A percentile compares a stretch with the other conserved stretches of the same genome.
Evolutionary conservation across 2,329 filamentous ascomycete genomes (phyloP).

Genomic region (Purpureocillium lavendulum): DNA sequence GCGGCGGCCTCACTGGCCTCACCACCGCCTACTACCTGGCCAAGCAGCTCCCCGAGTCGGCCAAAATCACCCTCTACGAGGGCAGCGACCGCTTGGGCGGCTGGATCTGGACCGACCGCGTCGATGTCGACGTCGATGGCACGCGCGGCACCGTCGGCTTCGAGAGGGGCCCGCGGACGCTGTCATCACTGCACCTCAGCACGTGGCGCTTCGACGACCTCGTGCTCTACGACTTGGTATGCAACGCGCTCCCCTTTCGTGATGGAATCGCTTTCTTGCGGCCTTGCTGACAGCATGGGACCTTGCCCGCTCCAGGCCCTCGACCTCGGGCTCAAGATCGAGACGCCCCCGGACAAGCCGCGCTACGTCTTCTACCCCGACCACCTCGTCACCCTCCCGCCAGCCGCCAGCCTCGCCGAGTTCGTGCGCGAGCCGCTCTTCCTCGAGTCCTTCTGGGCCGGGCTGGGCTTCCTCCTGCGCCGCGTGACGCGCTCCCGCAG

Average conservation of each 20-base stretch:
- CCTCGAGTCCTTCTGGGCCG: constrained; percentile 18
- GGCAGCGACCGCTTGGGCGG: constrained; percentile 62
- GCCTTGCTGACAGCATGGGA: constrained; percentile 9
- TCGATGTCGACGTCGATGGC: constrained; percentile 49
- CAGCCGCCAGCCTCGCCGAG: constrained; percentile 14
- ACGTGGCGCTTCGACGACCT: constrained; percentile 47
- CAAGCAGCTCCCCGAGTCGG: constrained; percentile 51
- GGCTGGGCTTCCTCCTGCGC: constrained; percentile 16
- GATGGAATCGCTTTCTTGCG: not conserved
- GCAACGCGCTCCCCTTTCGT: constrained; percentile 12
- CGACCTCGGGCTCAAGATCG: constrained; percentile 31
- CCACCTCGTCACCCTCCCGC: constrained; percentile 38
- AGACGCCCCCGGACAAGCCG: constrained; percentile 35
- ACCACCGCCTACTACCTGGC: constrained; percentile 70
- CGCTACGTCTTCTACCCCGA: constrained; percentile 88
- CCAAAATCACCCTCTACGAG: constrained; percentile 78
- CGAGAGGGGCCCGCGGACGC: constrained; percentile 74
- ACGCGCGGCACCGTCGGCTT: constrained; percentile 55
- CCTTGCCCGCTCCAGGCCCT: constrained; percentile 20
- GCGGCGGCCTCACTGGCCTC: constrained; percentile 77
- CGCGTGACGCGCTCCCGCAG: constrained; percentile 6
- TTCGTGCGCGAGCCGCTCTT: constrained; percentile 24
- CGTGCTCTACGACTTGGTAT: constrained; percentile 63
- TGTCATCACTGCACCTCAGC: constrained; percentile 44
- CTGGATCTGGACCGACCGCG: constrained; percentile 66